phyloP scores from a whole-genome alignment of 164 flowering plant genomes.

The Nymphaea colorata region DNA sequence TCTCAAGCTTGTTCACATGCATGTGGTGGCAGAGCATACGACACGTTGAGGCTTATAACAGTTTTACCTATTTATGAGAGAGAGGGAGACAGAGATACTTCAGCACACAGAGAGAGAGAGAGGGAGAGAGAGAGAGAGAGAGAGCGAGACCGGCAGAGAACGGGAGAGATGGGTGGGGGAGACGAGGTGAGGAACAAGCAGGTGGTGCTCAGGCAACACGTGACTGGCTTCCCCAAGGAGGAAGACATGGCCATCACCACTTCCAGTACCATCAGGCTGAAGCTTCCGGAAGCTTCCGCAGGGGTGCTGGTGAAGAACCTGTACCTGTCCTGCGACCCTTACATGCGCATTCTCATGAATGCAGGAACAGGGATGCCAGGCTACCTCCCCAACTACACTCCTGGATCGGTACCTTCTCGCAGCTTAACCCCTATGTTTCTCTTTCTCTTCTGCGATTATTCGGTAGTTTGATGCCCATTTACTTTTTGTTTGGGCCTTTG shows the following conservation, averaged over 20 bases:
- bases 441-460: not conserved
- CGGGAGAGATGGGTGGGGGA: slow-evolving; percentile 3
- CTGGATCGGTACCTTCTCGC: slow-evolving; percentile 12
- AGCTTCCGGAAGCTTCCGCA: slow-evolving; percentile 6
- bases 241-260: slow-evolving; percentile 6
- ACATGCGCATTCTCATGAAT: slow-evolving; percentile 17
- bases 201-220: slow-evolving; percentile 4
- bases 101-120: not conserved
- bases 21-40: no score
- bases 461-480: no score
- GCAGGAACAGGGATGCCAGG: not conserved
- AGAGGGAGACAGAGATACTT: no score
- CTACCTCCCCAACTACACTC: slow-evolving; percentile 8
- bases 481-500: no score
- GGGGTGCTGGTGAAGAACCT: slow-evolving; percentile 21
- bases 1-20: no score
- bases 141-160: no score
- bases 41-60: no score
- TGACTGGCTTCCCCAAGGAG: slow-evolving; percentile 6
- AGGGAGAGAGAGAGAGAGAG: no score
- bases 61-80: no score
- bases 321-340: slow-evolving; percentile 31
- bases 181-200: slow-evolving; percentile 9
- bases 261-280: not conserved
- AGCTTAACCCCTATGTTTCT: not conserved